Evolutionary conservation across 768 basidiomycete species (phyloP).

Genomic region (Glaciozyma martinii): DNA sequence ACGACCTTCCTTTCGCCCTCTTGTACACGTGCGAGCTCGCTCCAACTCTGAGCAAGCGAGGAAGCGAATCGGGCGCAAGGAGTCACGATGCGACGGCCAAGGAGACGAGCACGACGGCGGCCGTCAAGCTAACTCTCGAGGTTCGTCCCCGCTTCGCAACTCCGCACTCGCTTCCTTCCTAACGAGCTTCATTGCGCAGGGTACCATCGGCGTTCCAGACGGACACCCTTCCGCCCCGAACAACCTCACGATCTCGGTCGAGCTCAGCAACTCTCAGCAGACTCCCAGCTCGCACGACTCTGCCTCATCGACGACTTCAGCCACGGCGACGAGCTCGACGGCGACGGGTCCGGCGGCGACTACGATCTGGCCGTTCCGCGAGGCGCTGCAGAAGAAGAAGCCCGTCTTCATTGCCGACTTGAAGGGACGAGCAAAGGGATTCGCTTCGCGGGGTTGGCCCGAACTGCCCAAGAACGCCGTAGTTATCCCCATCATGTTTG

Average conservation of each 20-base stretch:
- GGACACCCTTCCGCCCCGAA: constrained; percentile 21
- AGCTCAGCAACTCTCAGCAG: background rate
- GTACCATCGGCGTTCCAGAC: constrained; percentile 16
- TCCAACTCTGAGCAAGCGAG: constrained; percentile 1
- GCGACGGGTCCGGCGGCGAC: background rate
- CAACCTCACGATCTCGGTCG: constrained; percentile 9
- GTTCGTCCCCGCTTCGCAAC: background rate
- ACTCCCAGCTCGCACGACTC: constrained; percentile 14
- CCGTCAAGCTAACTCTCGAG: constrained; percentile 12
- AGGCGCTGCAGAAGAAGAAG: constrained; percentile 18
- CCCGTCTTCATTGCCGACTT: constrained; percentile 21
- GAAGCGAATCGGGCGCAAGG: background rate
- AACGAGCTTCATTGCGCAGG: background rate
- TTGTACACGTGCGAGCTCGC: constrained; percentile 19
- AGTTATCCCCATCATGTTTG: constrained; percentile 24
- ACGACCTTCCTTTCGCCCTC: constrained; percentile 21
- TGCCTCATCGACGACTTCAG: constrained; percentile 13
- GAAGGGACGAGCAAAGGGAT: constrained; percentile 14
- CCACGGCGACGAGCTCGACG: background rate
- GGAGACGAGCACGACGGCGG: background rate
- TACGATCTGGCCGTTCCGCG: constrained; percentile 27
- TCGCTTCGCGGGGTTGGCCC: constrained; percentile 15
- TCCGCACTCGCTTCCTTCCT: background rate
- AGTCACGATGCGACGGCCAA: constrained; percentile 1
- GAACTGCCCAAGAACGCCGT: constrained; percentile 8